Percentiles rank a stretch among this genome's conserved stretches.
Conservation (phyloP, 2,329 filamentous ascomycete genomes). For the Lasiodiplodia citricola region DNA sequence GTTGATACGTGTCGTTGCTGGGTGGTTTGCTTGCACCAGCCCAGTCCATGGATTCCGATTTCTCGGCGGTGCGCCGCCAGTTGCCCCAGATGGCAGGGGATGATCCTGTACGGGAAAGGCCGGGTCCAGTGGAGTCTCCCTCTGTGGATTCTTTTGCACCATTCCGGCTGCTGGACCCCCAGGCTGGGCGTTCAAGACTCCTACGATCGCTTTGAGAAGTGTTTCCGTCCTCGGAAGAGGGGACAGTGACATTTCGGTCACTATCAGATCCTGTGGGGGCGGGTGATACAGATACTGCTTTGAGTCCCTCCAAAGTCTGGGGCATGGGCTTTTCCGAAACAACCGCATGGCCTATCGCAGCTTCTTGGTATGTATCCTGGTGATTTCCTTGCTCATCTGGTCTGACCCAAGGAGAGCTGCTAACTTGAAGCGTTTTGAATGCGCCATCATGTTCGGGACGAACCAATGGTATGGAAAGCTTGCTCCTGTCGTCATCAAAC, state of each 20-base stretch:
- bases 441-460: slow-evolving; percentile 83
- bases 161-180: neutral
- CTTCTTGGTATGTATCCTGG: slow-evolving; percentile 7
- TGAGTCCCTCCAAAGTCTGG: slow-evolving; percentile 19
- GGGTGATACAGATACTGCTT: slow-evolving; percentile 12
- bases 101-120: slow-evolving; percentile 36
- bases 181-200: slow-evolving; percentile 14
- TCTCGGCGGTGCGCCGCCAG: slow-evolving; percentile 47
- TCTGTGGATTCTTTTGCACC: slow-evolving; percentile 11
- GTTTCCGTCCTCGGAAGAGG: slow-evolving; percentile 18
- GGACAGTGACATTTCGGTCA: slow-evolving; percentile 21
- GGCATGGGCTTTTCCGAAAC: neutral
- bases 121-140: neutral
- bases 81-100: slow-evolving; percentile 55
- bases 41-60: slow-evolving; percentile 49
- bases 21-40: slow-evolving; percentile 60
- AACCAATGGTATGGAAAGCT: slow-evolving; percentile 88
- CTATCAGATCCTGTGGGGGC: slow-evolving; percentile 6
- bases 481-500: slow-evolving; percentile 84
- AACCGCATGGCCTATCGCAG: neutral
- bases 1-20: slow-evolving; percentile 70
- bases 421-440: slow-evolving; percentile 78
- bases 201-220: slow-evolving; percentile 1
- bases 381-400: neutral
- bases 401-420: slow-evolving; percentile 37